Base-by-base conservation (phyloP, 1,284 basidiomycete species). In the Exobasidium cylindrosporum region DNA sequence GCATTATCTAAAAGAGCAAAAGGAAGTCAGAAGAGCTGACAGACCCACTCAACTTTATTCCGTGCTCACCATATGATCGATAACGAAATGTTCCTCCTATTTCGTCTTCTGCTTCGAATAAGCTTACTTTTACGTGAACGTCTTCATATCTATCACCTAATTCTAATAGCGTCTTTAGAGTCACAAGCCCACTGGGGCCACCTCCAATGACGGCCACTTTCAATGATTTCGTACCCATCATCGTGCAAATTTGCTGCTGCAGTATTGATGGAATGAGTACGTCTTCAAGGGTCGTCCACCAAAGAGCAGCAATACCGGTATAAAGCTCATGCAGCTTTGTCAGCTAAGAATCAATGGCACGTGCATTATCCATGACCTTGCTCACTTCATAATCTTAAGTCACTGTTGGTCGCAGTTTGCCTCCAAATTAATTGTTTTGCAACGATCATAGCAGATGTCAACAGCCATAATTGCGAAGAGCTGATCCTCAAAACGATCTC, bases 61-160 rank as follows among this genome's bases (percentile, higher is more conserved):
- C 40, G 35, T 5, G 50, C 29, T 21, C 58, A 56, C 24, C 2
- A 24, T 13, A 30, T 6, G 28, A 28, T 49, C 24, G 31, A 31
- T 63, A 52, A 80, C 78, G 71, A 72, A 88, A 87, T 0, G 87
- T 88, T 4, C 87, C 87, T 1, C 87, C 87, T 54, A 88, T 83
- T 65, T 84, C 83, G n/a, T 79, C 74, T 73, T 87, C 86, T 65
- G 84, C 83, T 72, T 88, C 87, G 43, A 73, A 74, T 55, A 87
- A 79, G 17, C 11, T 83, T 80, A 52, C 82, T 81, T 68, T 84
- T 81, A 23, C 59, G 35, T 66, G 53, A 31, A 86, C 80, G 4
- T 31, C 28, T 29, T 64, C 54, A 31, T 70, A 54, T 17, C 62
- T 14, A 46, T 64, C 64, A 14, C 57, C 59, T 4, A 64, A 61